Conservation (phyloP, 2,329 filamentous ascomycete species). For the Rhynchosporium graminicola region DNA sequence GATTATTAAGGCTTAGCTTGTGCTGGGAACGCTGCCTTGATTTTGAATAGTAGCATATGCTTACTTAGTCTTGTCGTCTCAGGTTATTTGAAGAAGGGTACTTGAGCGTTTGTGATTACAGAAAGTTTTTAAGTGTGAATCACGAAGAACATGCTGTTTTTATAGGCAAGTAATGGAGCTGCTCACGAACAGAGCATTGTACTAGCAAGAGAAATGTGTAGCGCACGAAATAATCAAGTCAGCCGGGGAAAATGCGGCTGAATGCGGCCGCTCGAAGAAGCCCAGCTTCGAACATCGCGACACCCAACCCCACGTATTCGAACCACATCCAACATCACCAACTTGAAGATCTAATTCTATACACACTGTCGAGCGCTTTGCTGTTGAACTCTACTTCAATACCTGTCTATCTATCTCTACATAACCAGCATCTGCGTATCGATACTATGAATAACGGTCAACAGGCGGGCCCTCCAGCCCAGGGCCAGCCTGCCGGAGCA, state of each 20-base stretch:
- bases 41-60: no score
- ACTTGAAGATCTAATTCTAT: not conserved
- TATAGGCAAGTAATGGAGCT: no score
- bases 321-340: not conserved
- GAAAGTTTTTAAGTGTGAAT: no score
- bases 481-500: constrained; percentile 32
- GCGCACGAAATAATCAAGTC: no score
- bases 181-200: no score
- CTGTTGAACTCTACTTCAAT: not conserved
- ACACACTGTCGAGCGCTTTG: not conserved
- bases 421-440: not conserved
- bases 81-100: no score
- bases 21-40: no score
- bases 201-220: no score
- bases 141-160: no score
- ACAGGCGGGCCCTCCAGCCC: constrained; percentile 30
- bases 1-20: no score
- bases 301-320: not conserved
- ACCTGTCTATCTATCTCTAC: not conserved
- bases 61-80: no score
- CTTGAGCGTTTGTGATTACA: no score
- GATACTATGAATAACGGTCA: constrained; percentile 36
- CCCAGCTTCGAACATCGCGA: constrained; percentile 3
- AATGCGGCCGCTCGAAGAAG: constrained; percentile 5
- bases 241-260: not conserved